phyloP scores from a whole-genome alignment of 768 basidiomycete species.

The Phanerodontia chrysosporium region DNA sequence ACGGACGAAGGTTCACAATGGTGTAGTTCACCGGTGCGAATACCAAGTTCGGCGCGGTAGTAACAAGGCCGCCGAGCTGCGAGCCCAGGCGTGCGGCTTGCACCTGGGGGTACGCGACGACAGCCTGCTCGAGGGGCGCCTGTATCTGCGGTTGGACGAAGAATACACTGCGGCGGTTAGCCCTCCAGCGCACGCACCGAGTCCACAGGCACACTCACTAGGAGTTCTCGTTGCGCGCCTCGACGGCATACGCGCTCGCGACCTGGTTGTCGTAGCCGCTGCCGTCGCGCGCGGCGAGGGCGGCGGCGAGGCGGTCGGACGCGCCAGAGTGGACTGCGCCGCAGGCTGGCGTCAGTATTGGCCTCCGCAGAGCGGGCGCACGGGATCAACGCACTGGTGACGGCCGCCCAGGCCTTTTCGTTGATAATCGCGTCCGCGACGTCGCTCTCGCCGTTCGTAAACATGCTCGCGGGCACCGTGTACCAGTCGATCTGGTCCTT shows the following conservation, averaged over 20 bases:
- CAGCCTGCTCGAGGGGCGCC: slow-evolving; percentile 33
- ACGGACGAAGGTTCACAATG: slow-evolving; percentile 49
- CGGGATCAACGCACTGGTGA: slow-evolving; percentile 39
- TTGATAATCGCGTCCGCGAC: slow-evolving; percentile 36
- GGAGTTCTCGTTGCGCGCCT: slow-evolving; percentile 55
- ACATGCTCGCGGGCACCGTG: slow-evolving; percentile 36
- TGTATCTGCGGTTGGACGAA: slow-evolving; percentile 8
- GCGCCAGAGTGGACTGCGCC: slow-evolving; percentile 33
- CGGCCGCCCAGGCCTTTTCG: slow-evolving; percentile 50
- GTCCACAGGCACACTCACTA: slow-evolving; percentile 37
- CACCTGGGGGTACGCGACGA: slow-evolving; percentile 31
- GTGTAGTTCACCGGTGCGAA: slow-evolving; percentile 45
- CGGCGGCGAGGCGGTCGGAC: slow-evolving; percentile 18
- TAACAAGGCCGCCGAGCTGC: slow-evolving; percentile 31
- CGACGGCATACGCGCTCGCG: slow-evolving; percentile 42
- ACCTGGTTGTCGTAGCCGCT: slow-evolving; percentile 46
- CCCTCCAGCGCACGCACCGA: neutral
- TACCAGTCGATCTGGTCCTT: slow-evolving; percentile 43
- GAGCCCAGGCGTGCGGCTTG: slow-evolving; percentile 29
- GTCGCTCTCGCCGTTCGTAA: slow-evolving; percentile 33
- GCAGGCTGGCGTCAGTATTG: neutral
- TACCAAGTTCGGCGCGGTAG: slow-evolving; percentile 46
- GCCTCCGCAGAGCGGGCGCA: slow-evolving; percentile 26
- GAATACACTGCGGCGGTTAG: neutral
- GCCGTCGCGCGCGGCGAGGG: slow-evolving; percentile 26